These are phyloP conservation scores for Plantago ovata DNA, from an alignment of 257 asterid genomes.

Conservation along the genomic window DNA sequence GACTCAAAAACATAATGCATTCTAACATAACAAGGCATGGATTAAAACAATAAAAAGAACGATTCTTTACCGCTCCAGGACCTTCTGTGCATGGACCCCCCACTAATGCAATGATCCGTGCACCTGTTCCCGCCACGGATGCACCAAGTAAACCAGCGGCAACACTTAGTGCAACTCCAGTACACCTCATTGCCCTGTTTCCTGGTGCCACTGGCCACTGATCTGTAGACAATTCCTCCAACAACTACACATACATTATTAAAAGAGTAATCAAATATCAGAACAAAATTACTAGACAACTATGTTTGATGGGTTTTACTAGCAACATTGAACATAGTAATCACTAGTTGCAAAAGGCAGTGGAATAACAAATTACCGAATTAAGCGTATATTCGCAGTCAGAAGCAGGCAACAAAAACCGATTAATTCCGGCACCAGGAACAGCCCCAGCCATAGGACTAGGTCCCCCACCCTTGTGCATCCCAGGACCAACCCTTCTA, in stretches of 20 bases:
- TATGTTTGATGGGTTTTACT: background rate
- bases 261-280: slow-evolving; percentile 7
- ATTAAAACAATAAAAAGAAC: slow-evolving; percentile 16
- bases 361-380: slow-evolving; percentile 38
- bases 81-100: slow-evolving; percentile 99
- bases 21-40: background rate
- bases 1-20: background rate
- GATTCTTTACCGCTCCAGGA: slow-evolving; percentile 85
- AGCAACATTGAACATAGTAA: too few species aligned
- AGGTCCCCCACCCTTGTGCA: slow-evolving; percentile 56
- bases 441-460: slow-evolving; percentile 41
- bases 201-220: slow-evolving; percentile 84
- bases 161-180: slow-evolving; percentile 92
- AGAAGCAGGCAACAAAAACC: slow-evolving; percentile 84
- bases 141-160: slow-evolving; percentile 92
- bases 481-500: slow-evolving; percentile 44
- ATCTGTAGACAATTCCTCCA: slow-evolving; percentile 89
- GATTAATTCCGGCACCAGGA: slow-evolving; percentile 51
- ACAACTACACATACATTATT: slow-evolving; percentile 47
- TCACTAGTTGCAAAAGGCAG: too few species aligned
- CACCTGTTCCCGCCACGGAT: slow-evolving; percentile 77
- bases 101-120: slow-evolving; percentile 78
- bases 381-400: slow-evolving; percentile 80
- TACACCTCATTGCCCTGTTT: slow-evolving; percentile 74
- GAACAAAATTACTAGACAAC: background rate